A percentile compares a stretch with the other conserved stretches of the same genome.
Evolutionary conservation across 805 yeast genomes (phyloP).

Genomic region (Myxozyma sirexii): DNA sequence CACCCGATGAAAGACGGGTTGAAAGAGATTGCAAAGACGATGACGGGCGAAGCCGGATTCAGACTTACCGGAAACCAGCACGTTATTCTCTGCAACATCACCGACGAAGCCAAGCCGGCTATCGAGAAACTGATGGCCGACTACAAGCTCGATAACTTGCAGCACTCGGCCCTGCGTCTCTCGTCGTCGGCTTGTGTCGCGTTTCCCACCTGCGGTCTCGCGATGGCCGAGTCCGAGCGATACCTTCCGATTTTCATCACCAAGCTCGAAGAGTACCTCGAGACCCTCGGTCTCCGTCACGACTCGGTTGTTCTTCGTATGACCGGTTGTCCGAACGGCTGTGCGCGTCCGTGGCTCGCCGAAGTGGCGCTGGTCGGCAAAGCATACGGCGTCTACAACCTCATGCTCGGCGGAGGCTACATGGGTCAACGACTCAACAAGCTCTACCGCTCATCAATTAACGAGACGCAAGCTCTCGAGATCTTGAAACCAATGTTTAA

Average conservation of each 20-base stretch:
- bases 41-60: conserved; percentile 78
- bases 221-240: conserved; percentile 98
- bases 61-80: conserved; percentile 97
- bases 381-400: conserved; percentile 89
- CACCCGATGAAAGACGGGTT: conserved; percentile 88
- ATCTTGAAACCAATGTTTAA: conserved; percentile 84
- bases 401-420: conserved; percentile 95
- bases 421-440: conserved; percentile 92
- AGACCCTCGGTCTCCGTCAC: conserved; percentile 89
- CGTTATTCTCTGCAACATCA: conserved; percentile 70
- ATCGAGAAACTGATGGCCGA: conserved; percentile 67
- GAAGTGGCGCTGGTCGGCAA: conserved; percentile 95
- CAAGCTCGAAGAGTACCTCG: conserved; percentile 82
- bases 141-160: conserved; percentile 81
- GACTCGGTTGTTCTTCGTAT: conserved; percentile 95
- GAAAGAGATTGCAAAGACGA: conserved; percentile 70
- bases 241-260: conserved; percentile 79
- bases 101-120: conserved; percentile 64
- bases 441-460: conserved; percentile 81
- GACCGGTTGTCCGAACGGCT: conserved; percentile 99
- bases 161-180: conserved; percentile 79
- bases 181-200: conserved; percentile 98
- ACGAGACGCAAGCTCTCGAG: conserved; percentile 82
- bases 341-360: conserved; percentile 98
- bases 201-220: conserved; percentile 97